Evolutionary conservation across 2,329 filamentous ascomycete genomes (phyloP), one percentile per base, ranked within the genome.

Genomic region (Calonectria honghensis): DNA sequence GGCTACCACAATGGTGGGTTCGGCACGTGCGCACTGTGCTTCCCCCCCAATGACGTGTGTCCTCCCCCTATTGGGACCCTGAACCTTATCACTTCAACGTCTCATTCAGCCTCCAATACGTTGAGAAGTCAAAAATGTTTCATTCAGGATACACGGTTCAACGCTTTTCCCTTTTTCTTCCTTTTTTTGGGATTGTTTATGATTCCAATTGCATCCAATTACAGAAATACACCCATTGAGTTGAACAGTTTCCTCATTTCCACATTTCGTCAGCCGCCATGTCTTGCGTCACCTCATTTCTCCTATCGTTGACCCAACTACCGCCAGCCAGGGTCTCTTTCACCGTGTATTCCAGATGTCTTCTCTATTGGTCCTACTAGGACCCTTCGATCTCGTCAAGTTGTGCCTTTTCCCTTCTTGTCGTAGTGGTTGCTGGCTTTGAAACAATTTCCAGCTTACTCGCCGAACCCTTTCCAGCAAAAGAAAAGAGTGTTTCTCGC

Each of bases 1-100:
- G n/a, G 29, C 27, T n/a, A 14, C 31, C 11, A 14, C 27, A 27
- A 29, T 39, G 37, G 37, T 68, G 37, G 16, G 20, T n/a, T 63
- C 24, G 39, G 54, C 73, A 72, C 48, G 35, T 64, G 67, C 70
- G 73, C 73, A 75, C 73, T 75, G 73, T 75, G 24, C 54, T 13
- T 11, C 13, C 37, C 37, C 20, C 31, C 59, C 50, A 51, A 52
- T 67, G 31, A 48, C 27, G 24, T 65, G 57, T 59, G 71, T 69
- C 59, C 71, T 65, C 65, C 37, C 37, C 69, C 37, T 70, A 54
- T 54, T 65, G 45, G n/a, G 29, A 64, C 57, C 57, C 39, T 20
- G 52, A 41, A 48, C 31, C 32, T 59, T 45, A 11, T 39, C 11
- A 9, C 65, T 57, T 57, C 48, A 70, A 48, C 48, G 39, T 32